phyloP scores from a whole-genome alignment of 768 basidiomycete genomes.

The Kwoniella mangroviensis region DNA sequence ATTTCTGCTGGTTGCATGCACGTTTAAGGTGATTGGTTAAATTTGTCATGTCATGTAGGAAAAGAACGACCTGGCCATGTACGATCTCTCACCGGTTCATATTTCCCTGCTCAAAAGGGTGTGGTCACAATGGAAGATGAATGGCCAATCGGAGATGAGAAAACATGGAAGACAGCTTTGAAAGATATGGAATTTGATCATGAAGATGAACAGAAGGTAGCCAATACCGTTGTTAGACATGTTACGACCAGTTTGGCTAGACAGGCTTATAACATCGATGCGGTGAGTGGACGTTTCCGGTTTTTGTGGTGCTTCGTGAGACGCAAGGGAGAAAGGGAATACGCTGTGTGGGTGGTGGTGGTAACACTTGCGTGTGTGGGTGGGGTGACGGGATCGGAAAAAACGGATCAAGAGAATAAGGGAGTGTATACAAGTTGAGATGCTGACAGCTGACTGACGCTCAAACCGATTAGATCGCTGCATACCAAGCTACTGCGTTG shows the following conservation, averaged over 20 bases:
- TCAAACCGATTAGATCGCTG: conserved; percentile 64
- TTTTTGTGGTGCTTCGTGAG: background rate
- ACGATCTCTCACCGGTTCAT: conserved; percentile 51
- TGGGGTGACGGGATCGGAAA: background rate
- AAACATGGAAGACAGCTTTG: conserved; percentile 56
- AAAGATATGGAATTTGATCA: conserved; percentile 47
- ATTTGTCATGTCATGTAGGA: conserved; percentile 3
- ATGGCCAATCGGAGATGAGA: conserved; percentile 59
- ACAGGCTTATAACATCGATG: conserved; percentile 84
- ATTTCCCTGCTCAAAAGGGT: conserved; percentile 52
- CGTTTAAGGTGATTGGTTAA: background rate
- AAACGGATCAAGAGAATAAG: background rate
- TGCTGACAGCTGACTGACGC: conserved; percentile 9
- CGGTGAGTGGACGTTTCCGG: conserved; percentile 33
- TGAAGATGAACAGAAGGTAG: conserved; percentile 46
- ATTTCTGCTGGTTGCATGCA: background rate
- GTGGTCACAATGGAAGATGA: conserved; percentile 32
- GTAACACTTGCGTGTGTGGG: background rate
- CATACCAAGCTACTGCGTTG: conserved; percentile 89
- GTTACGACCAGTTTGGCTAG: conserved; percentile 75
- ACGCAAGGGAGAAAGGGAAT: background rate
- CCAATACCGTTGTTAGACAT: conserved; percentile 52
- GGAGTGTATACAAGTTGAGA: background rate
- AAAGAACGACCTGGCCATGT: conserved; percentile 51
- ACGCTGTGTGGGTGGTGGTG: background rate